These are phyloP conservation scores for Trametes gibbosa DNA, from an alignment of 768 basidiomycete genomes.

Conservation along the genomic window DNA sequence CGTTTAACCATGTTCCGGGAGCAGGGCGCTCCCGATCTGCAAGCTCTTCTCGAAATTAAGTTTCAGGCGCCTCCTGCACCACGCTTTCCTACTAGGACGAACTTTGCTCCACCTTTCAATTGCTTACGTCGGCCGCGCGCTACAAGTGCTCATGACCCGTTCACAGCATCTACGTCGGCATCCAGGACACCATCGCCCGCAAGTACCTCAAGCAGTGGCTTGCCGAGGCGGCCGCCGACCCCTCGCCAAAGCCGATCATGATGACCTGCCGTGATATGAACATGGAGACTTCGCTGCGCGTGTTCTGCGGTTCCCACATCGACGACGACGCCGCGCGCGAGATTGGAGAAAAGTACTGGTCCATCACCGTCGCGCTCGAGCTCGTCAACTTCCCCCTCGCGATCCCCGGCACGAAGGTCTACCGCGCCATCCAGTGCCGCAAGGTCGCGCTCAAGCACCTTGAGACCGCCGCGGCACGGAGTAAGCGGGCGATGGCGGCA, in stretches of 20 bases:
- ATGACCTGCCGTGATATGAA: conserved; percentile 90
- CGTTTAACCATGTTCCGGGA: no score
- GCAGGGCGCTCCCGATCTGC: no score
- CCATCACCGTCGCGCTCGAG: conserved; percentile 91
- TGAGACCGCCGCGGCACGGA: conserved; percentile 70
- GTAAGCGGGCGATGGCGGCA: conserved; percentile 78
- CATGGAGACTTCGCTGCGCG: conserved; percentile 95
- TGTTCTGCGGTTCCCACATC: conserved; percentile 93
- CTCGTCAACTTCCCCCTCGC: conserved; percentile 98
- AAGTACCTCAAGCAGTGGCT: conserved; percentile 78
- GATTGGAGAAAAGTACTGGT: conserved; percentile 94
- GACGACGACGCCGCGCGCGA: conserved; percentile 73
- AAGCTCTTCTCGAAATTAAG: no score
- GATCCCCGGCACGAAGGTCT: conserved; percentile 94
- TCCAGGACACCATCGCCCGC: conserved; percentile 82
- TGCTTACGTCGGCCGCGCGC: not conserved
- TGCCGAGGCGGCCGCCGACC: conserved; percentile 44
- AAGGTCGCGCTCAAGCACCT: conserved; percentile 83
- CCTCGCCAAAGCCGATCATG: conserved; percentile 68
- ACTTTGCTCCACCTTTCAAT: not conserved
- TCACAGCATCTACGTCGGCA: conserved; percentile 72
- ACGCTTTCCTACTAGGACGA: no score
- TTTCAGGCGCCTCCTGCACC: no score
- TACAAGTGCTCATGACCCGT: not conserved
- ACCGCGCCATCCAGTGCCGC: conserved; percentile 87